A percentile compares a stretch with the other conserved stretches of the same genome.
Conservation (phyloP, 2,329 filamentous ascomycete species). For the Penicillium sp. region DNA sequence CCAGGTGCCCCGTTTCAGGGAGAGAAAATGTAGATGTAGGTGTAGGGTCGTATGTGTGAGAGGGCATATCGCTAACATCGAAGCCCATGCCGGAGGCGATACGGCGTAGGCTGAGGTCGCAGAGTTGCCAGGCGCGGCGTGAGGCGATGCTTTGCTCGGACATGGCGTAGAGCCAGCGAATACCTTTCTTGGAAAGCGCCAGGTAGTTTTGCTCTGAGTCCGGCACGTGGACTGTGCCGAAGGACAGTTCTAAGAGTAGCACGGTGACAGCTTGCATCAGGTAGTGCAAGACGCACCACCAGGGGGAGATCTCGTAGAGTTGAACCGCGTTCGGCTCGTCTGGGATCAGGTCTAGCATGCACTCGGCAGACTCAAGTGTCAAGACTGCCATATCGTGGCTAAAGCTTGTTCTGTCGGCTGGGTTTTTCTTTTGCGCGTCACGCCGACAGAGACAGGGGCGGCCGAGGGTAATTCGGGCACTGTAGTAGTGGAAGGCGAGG, state of each 20-base stretch:
- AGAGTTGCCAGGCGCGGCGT: constrained; percentile 48
- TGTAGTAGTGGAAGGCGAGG: constrained; percentile 51
- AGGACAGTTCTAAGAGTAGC: constrained; percentile 52
- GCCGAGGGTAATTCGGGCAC: constrained; percentile 48
- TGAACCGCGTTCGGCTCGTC: constrained; percentile 46
- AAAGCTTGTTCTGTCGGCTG: constrained; percentile 34
- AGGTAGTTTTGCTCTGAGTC: constrained; percentile 44
- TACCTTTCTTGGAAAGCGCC: constrained; percentile 44
- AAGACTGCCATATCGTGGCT: constrained; percentile 46
- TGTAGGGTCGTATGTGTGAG: constrained; percentile 23
- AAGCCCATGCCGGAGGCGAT: constrained; percentile 41
- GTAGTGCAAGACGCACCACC: constrained; percentile 52
- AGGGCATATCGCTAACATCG: constrained; percentile 42
- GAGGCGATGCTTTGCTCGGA: constrained; percentile 45
- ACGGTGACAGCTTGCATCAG: constrained; percentile 51
- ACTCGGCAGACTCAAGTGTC: constrained; percentile 45
- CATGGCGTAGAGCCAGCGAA: constrained; percentile 50
- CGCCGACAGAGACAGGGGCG: constrained; percentile 53
- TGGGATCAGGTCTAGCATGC: constrained; percentile 48
- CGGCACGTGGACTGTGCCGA: constrained; percentile 49
- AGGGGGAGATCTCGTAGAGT: constrained; percentile 47
- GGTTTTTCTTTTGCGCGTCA: constrained; percentile 38
- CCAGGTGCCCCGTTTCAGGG: background rate
- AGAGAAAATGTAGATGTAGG: constrained; percentile 16
- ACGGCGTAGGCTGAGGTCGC: constrained; percentile 41